Percentiles rank a stretch among this genome's conserved stretches.
Conservation (phyloP, 148 eudicot genomes). For the Fagopyrum esculentum region DNA sequence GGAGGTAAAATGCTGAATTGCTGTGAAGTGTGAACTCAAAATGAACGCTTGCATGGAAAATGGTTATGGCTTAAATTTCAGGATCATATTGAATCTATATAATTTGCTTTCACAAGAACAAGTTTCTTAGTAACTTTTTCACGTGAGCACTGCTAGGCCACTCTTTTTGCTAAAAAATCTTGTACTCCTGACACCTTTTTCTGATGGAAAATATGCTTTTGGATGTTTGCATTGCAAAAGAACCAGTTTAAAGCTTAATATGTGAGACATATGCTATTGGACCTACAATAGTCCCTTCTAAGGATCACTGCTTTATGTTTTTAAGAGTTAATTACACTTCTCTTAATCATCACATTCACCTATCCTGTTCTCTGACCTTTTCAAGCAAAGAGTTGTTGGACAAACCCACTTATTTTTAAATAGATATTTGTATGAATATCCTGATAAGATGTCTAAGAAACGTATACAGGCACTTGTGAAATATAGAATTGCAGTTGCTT, state of each 20-base stretch:
- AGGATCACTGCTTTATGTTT: neutral
- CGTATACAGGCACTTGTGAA: neutral
- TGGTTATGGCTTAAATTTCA: too few species aligned
- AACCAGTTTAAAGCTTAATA: neutral
- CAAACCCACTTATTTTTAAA: neutral
- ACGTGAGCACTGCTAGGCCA: too few species aligned
- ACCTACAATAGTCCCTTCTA: neutral
- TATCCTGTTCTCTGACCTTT: neutral
- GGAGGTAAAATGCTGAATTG: neutral
- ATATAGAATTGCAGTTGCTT: neutral
- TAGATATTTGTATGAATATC: neutral
- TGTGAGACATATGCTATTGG: neutral
- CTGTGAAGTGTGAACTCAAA: too few species aligned
- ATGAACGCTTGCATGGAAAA: too few species aligned
- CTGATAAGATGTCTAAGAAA: neutral
- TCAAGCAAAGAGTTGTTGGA: neutral
- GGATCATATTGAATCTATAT: too few species aligned
- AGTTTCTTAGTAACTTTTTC: too few species aligned
- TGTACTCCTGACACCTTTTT: neutral
- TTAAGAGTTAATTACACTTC: neutral
- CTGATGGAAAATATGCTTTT: neutral
- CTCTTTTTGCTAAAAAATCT: neutral
- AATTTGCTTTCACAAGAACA: too few species aligned
- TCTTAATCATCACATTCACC: too few species aligned
- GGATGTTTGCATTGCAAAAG: neutral